Evolutionary conservation across 164 flowering plant genomes (phyloP).

Genomic region (Vitis riparia): DNA sequence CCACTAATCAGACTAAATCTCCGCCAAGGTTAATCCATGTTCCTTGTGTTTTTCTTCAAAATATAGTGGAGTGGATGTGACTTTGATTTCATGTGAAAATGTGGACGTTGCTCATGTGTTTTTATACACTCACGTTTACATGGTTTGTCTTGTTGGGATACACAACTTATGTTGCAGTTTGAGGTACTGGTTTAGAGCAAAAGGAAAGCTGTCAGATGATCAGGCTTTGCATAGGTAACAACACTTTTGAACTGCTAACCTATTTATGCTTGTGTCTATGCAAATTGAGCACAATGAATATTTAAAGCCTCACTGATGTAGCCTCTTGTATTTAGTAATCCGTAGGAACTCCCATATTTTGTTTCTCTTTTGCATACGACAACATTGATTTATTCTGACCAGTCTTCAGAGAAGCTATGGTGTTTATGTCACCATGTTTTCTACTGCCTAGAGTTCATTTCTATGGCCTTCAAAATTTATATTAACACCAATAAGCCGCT

Average conservation of each 20-base stretch:
- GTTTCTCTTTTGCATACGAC: too few relatives aligned
- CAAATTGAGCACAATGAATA: too few relatives aligned
- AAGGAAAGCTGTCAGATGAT: conserved; percentile 91
- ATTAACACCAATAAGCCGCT: too few relatives aligned
- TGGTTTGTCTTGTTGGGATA: conserved; percentile 3
- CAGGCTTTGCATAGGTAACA: conserved; percentile 87
- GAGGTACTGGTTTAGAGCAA: conserved; percentile 86
- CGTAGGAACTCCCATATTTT: too few relatives aligned
- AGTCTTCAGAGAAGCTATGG: too few relatives aligned
- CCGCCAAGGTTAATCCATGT: conserved; percentile 64
- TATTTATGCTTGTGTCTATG: not conserved
- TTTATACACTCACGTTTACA: not conserved
- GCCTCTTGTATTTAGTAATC: too few relatives aligned
- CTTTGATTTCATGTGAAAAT: not conserved
- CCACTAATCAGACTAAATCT: conserved; percentile 60
- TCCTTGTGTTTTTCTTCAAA: not conserved
- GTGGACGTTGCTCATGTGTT: not conserved
- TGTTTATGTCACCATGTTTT: too few relatives aligned
- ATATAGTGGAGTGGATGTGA: not conserved
- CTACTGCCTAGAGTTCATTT: too few relatives aligned
- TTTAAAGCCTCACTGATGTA: too few relatives aligned
- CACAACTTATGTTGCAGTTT: conserved; percentile 45
- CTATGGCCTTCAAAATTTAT: too few relatives aligned
- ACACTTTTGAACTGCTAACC: not conserved
- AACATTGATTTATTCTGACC: too few relatives aligned